Evolutionary conservation across 2,329 filamentous ascomycete genomes (phyloP).

Genomic region (Simplicillium aogashimaense): DNA sequence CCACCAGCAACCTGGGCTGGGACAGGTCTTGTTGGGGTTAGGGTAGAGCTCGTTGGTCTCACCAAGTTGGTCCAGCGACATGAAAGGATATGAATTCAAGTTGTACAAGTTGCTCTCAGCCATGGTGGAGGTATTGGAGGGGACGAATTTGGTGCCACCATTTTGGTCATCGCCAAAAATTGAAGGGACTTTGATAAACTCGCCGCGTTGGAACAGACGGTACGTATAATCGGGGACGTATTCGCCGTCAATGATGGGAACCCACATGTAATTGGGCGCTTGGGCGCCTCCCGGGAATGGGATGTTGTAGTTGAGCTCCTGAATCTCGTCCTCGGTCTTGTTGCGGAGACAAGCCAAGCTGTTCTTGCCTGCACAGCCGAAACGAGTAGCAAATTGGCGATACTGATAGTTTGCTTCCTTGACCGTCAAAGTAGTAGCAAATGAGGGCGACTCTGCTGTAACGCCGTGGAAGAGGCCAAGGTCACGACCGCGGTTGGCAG

Average conservation of each 20-base stretch:
- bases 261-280: conserved; percentile 32
- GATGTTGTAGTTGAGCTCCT: conserved; percentile 22
- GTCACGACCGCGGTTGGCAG: conserved; percentile 13
- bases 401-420: conserved; percentile 35
- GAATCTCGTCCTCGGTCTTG: conserved; percentile 22
- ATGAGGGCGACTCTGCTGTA: conserved; percentile 34
- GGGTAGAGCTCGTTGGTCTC: conserved; percentile 13
- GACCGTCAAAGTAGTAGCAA: conserved; percentile 30
- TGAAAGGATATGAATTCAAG: conserved; percentile 8
- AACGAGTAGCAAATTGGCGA: conserved; percentile 26
- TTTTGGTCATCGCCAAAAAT: conserved; percentile 24
- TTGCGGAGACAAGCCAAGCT: conserved; percentile 30
- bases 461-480: conserved; percentile 33
- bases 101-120: conserved; percentile 11
- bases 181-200: conserved; percentile 36
- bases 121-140: conserved; percentile 13
- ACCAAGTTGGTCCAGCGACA: conserved; percentile 10
- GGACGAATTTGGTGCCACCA: conserved; percentile 16
- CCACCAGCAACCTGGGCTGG: conserved; percentile 11
- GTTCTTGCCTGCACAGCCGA: conserved; percentile 21
- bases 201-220: conserved; percentile 28
- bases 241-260: conserved; percentile 38
- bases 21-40: conserved; percentile 17
- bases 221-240: conserved; percentile 37
- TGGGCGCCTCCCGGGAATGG: neutral